A percentile compares a stretch with the other conserved stretches of the same genome.
phyloP scores from a whole-genome alignment of 257 asterid genomes.

The Capsicum chinense region DNA sequence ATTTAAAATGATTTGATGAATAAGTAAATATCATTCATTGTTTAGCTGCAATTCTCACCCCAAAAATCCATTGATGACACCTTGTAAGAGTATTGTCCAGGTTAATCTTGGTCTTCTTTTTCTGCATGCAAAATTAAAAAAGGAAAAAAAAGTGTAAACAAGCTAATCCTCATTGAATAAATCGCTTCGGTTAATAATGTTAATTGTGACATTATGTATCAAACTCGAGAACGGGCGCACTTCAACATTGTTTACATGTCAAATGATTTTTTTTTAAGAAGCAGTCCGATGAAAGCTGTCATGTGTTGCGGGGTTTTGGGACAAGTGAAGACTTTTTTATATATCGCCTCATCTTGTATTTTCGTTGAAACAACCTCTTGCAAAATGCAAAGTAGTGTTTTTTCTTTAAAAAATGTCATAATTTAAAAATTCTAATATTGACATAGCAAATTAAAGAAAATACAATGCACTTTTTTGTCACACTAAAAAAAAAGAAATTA shows the following conservation, averaged over 20 bases:
- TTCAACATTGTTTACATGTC: neutral
- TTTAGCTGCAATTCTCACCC: constrained; percentile 46
- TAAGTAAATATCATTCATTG: neutral
- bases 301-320: too few relatives aligned
- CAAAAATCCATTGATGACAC: constrained; percentile 50
- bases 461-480: neutral
- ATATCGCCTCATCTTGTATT: too few relatives aligned
- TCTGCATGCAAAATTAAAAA: constrained; percentile 49
- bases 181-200: neutral
- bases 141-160: neutral
- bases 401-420: neutral
- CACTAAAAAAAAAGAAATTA: too few relatives aligned
- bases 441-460: neutral
- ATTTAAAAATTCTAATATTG: neutral
- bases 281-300: too few relatives aligned
- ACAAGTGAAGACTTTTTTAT: too few relatives aligned
- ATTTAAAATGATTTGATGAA: neutral
- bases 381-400: too few relatives aligned
- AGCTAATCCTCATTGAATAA: neutral
- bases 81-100: constrained; percentile 47
- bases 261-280: neutral
- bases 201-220: neutral
- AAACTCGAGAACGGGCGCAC: neutral
- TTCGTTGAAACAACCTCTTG: too few relatives aligned
- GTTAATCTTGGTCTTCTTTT: constrained; percentile 59